Conservation (phyloP, 108 stramenopile species). For the Tribonema minus region DNA sequence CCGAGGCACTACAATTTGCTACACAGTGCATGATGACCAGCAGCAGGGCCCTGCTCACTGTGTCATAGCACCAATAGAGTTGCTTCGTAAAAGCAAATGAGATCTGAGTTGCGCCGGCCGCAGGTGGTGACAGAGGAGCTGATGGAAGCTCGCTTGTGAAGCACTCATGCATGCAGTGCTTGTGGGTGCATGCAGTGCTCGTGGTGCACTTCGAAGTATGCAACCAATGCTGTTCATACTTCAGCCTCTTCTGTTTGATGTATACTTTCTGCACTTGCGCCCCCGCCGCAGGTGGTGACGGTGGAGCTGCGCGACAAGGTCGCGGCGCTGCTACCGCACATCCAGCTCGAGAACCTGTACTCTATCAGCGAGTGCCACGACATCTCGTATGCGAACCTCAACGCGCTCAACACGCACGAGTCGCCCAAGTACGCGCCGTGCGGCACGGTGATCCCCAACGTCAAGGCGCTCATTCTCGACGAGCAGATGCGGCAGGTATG, state of each 20-base stretch:
- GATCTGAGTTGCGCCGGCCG: too few species aligned
- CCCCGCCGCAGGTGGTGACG: conserved; percentile 56
- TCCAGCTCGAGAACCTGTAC: conserved; percentile 65
- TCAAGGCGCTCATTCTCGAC: conserved; percentile 40
- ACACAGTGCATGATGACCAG: too few species aligned
- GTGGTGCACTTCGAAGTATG: too few species aligned
- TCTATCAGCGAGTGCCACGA: conserved; percentile 72
- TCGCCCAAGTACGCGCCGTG: conserved; percentile 47
- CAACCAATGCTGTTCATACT: background rate
- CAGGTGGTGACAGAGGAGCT: conserved; percentile 19
- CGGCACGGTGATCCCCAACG: conserved; percentile 42
- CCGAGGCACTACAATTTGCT: too few species aligned
- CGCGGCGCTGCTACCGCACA: conserved; percentile 49
- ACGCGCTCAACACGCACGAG: conserved; percentile 16
- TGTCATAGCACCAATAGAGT: too few species aligned
- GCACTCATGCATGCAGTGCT: too few species aligned
- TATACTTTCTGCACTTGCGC: too few species aligned
- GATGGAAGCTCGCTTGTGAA: background rate
- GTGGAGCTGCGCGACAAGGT: conserved; percentile 29
- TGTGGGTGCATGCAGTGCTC: too few species aligned
- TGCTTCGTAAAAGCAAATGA: too few species aligned
- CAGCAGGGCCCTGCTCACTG: too few species aligned
- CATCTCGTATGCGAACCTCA: conserved; percentile 45
- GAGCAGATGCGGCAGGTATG: conserved; percentile 48
- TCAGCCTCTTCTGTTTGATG: background rate